Evolutionary conservation across 768 basidiomycete genomes (phyloP).

Genomic region (Grammothele lineata): DNA sequence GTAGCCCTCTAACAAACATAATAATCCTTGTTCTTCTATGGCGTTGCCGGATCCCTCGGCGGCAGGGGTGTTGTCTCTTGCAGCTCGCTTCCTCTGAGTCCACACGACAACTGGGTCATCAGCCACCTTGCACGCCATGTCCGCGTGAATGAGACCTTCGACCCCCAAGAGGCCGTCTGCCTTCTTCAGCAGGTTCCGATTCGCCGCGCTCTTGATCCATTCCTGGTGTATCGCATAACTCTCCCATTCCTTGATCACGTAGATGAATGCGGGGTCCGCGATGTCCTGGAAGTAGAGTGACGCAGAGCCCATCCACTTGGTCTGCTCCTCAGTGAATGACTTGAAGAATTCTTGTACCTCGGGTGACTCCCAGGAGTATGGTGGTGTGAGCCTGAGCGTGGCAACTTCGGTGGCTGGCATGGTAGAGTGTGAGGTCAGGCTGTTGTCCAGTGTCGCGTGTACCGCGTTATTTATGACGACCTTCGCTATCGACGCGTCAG

Average conservation of each 20-base stretch:
- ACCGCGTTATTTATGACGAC: too few relatives aligned
- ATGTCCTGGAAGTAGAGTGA: conserved; percentile 35
- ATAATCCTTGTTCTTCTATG: too few relatives aligned
- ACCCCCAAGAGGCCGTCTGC: conserved; percentile 30
- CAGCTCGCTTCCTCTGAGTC: too few relatives aligned
- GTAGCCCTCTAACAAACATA: too few relatives aligned
- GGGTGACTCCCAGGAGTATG: conserved; percentile 27
- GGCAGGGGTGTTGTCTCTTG: too few relatives aligned
- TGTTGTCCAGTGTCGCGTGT: too few relatives aligned
- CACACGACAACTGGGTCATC: too few relatives aligned
- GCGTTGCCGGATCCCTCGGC: too few relatives aligned
- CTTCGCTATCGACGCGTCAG: too few relatives aligned
- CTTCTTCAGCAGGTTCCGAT: conserved; percentile 33
- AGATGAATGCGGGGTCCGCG: conserved; percentile 23
- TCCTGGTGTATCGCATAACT: conserved; percentile 35
- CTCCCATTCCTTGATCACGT: conserved; percentile 43
- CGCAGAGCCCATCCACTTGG: conserved; percentile 36
- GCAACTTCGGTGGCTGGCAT: too few relatives aligned
- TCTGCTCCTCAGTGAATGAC: conserved; percentile 32
- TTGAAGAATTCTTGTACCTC: conserved; percentile 28
- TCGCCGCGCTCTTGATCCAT: conserved; percentile 39
- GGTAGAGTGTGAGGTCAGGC: too few relatives aligned
- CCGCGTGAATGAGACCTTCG: conserved; percentile 35
- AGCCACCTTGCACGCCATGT: conserved; percentile 23
- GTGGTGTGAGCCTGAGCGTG: conserved; percentile 32